Evolutionary conservation across 108 stramenopile species (phyloP), one percentile per base, ranked within the genome.

Genomic region (Cyclostephanos tholiformis): DNA sequence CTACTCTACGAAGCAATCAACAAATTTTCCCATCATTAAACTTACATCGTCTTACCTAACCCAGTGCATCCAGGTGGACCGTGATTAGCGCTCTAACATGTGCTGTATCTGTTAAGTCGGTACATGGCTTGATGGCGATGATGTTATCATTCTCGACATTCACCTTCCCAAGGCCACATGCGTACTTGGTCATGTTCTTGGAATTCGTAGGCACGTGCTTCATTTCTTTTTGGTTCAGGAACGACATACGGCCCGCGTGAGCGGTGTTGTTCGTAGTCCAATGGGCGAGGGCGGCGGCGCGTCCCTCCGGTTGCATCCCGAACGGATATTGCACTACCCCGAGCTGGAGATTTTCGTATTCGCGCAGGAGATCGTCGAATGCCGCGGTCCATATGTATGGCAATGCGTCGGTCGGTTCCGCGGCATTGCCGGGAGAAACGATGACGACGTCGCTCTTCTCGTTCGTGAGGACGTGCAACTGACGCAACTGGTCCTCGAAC

Each of bases 301-400:
- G 69, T 57, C 61, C 64, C 59, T 77, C 53, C 7, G 77, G 77
- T 59, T 77, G 77, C 14, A 9, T 48, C 0, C 69, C 69, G 27
- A 44, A 77, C 10, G 69, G 63, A 65, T 71, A 77, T 65, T 77
- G 77, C 38, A 77, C 20, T n/a, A 77, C 60, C 17, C 63, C 69
- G 7, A 77, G 55, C 25, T 60, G 69, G 22, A 69, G 69, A 38
- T 51, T 5, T 19, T 49, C 49, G 29, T 69, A 14, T 17, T 65
- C 32, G 16, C 17, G 11, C 41, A 80, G 19, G 0, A 69, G 13
- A 9, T 35, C 16, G 1, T 80, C 72, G 20, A 69, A 63, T 32
- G 62, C 39, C 25, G 17, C 67, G 22, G 30, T 69, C 79, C 79
- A 80, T 14, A 52, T 27, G 0, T 29, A 0, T 2, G 58, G 60